Evolutionary conservation across 2,329 filamentous ascomycete species (phyloP).

Genomic region (Zasmidium cellare): DNA sequence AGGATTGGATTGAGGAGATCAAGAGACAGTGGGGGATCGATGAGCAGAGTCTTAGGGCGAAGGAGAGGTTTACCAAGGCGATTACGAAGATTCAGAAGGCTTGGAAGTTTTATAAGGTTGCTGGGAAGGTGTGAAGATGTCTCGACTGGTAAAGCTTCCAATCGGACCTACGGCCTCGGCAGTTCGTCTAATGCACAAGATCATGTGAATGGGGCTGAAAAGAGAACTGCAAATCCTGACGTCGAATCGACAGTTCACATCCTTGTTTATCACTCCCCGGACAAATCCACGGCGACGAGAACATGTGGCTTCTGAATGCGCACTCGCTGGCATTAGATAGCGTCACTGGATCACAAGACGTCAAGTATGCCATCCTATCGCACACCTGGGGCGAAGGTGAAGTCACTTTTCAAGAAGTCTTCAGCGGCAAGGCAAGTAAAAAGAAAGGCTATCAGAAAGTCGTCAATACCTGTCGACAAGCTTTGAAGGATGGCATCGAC

Average conservation of each 20-base stretch:
- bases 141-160: not conserved
- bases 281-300: too few species aligned
- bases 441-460: constrained; percentile 7
- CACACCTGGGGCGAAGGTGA: constrained; percentile 15
- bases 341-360: too few species aligned
- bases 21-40: constrained; percentile 3
- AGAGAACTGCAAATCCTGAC: too few species aligned
- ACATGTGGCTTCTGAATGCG: too few species aligned
- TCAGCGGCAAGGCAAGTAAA: not conserved
- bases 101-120: not conserved
- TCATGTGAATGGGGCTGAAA: too few species aligned
- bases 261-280: too few species aligned
- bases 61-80: not conserved
- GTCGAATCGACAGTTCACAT: too few species aligned
- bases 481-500: not conserved
- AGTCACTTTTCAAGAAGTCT: constrained; percentile 7
- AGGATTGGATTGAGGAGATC: constrained; percentile 5
- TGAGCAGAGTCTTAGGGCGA: not conserved
- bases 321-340: too few species aligned
- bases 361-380: constrained; percentile 11
- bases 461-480: constrained; percentile 7
- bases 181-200: too few species aligned
- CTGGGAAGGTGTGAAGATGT: not conserved
- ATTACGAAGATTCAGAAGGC: not conserved
- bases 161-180: too few species aligned